phyloP scores from a whole-genome alignment of 2,329 filamentous ascomycete genomes.

The Aureobasidium sp. region DNA sequence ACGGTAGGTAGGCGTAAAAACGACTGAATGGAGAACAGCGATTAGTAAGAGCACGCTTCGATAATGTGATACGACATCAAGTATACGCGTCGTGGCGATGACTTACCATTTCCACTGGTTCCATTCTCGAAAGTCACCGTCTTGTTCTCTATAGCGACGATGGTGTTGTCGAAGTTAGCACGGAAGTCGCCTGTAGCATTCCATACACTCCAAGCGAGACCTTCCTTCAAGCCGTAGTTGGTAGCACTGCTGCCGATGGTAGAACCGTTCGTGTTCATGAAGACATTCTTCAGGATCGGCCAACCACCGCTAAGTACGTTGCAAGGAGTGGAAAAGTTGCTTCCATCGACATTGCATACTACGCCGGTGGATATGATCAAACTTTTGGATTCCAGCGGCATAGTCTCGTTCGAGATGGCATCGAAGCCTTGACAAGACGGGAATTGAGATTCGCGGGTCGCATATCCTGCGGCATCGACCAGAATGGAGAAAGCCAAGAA shows the following conservation, averaged over 20 bases:
- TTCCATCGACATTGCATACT: neutral
- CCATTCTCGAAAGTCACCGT: neutral
- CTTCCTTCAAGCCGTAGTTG: neutral
- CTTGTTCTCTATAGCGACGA: neutral
- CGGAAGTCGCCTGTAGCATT: neutral
- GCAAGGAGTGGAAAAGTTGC: neutral
- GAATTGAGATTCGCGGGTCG: neutral
- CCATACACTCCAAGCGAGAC: neutral
- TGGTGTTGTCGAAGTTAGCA: neutral
- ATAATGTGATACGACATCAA: neutral
- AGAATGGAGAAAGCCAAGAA: neutral
- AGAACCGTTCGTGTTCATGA: neutral
- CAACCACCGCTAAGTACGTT: neutral
- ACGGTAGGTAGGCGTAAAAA: neutral
- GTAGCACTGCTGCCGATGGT: neutral
- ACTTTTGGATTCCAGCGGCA: no score
- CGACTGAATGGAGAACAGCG: neutral
- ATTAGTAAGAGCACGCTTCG: neutral
- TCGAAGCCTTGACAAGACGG: neutral
- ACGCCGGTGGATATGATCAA: neutral
- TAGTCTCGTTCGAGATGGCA: neutral
- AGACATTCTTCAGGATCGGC: neutral
- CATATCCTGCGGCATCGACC: neutral
- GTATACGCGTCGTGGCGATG: no score
- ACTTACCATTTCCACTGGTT: neutral